These are phyloP conservation scores for Kwoniella shivajii DNA, from an alignment of 1,284 basidiomycete genomes.

Conservation along the genomic window DNA sequence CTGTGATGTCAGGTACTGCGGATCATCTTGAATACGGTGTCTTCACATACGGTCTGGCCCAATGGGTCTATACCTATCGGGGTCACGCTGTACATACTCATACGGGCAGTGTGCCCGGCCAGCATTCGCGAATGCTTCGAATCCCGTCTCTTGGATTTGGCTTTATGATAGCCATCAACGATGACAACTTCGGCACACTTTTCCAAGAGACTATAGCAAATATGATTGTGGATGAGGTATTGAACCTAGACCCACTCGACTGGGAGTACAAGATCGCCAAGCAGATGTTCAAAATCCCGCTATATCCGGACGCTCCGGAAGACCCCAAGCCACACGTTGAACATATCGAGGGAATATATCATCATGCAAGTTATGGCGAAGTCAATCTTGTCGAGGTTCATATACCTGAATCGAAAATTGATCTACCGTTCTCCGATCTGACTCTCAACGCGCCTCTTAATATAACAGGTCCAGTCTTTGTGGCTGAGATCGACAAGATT, in stretches of 20 bases:
- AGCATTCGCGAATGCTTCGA: slow-evolving; percentile 18
- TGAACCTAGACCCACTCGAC: slow-evolving; percentile 26
- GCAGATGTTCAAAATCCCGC: neutral
- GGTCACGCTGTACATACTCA: slow-evolving; percentile 28
- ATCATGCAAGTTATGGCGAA: slow-evolving; percentile 22
- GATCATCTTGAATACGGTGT: slow-evolving; percentile 19
- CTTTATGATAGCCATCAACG: slow-evolving; percentile 31
- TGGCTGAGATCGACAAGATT: slow-evolving; percentile 15
- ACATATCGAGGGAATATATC: slow-evolving; percentile 23
- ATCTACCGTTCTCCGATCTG: neutral
- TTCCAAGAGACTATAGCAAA: slow-evolving; percentile 20
- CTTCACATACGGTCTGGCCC: slow-evolving; percentile 31
- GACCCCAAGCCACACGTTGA: neutral
- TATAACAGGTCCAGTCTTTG: slow-evolving; percentile 14
- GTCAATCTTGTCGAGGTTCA: slow-evolving; percentile 12
- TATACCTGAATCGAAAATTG: neutral
- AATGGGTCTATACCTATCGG: slow-evolving; percentile 28
- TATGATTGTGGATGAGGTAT: slow-evolving; percentile 25
- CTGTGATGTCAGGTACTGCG: slow-evolving; percentile 3
- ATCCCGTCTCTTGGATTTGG: slow-evolving; percentile 27
- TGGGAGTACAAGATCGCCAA: slow-evolving; percentile 24
- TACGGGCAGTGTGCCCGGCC: slow-evolving; percentile 33
- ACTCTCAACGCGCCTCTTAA: slow-evolving; percentile 2
- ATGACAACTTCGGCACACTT: slow-evolving; percentile 26
- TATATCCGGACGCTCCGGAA: neutral